phyloP scores from a whole-genome alignment of 441 rosid species.

The Syzygium syzygioides region DNA sequence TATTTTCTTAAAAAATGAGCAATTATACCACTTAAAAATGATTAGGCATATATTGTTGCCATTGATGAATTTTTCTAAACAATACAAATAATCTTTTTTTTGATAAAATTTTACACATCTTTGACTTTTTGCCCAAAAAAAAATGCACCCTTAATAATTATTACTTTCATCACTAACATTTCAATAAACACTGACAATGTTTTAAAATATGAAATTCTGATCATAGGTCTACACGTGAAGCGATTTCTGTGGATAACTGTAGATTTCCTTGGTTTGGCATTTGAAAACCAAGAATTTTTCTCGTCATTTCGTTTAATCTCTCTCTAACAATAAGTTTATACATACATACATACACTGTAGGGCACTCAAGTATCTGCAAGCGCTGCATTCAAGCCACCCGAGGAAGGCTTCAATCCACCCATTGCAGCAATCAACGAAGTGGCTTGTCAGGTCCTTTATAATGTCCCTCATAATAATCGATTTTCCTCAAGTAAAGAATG shows the following conservation, averaged over 20 bases:
- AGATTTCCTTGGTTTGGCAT: not conserved
- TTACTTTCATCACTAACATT: too few species aligned
- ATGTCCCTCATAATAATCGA: not conserved
- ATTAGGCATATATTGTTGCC: not conserved
- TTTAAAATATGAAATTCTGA: not conserved
- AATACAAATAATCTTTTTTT: too few species aligned
- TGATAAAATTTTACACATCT: too few species aligned
- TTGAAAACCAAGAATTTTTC: not conserved
- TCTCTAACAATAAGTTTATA: too few species aligned
- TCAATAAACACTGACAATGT: not conserved
- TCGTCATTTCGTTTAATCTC: not conserved
- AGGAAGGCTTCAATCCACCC: not conserved
- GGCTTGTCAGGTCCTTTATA: not conserved
- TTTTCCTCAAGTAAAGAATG: too few species aligned
- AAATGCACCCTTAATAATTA: too few species aligned
- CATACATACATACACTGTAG: too few species aligned
- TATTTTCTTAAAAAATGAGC: too few species aligned
- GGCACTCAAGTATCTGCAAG: too few species aligned
- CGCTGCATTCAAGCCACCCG: not conserved
- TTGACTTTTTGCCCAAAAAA: not conserved
- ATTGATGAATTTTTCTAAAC: too few species aligned
- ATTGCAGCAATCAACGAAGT: not conserved
- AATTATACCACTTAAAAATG: not conserved
- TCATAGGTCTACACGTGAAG: not conserved
- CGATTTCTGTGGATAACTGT: not conserved